Evolutionary conservation across 441 rosid species (phyloP).

Genomic region (Metrosideros polymorpha): DNA sequence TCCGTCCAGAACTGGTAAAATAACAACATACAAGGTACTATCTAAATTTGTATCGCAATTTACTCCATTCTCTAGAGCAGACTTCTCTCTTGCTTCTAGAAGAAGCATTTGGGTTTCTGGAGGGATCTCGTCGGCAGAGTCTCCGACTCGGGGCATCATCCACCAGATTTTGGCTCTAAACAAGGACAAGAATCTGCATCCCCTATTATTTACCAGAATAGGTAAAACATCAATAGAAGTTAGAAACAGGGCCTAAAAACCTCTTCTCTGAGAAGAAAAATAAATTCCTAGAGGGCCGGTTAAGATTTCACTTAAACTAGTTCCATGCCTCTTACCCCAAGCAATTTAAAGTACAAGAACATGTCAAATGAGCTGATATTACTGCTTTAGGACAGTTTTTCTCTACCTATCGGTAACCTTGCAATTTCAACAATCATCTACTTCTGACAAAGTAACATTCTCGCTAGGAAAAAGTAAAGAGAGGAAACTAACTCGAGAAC

Average conservation of each 20-base stretch:
- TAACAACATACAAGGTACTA: background rate
- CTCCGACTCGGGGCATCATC: background rate
- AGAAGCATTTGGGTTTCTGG: slow-evolving; percentile 10
- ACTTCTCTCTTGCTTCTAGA: background rate
- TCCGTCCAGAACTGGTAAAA: background rate
- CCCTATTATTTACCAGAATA: background rate
- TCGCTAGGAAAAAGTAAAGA: background rate
- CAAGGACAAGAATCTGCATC: background rate
- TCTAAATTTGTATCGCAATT: background rate
- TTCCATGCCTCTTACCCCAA: background rate
- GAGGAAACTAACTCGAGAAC: slow-evolving; percentile 23
- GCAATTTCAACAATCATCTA: background rate
- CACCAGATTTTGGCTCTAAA: slow-evolving; percentile 8
- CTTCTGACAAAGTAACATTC: too few species aligned
- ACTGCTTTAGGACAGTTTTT: background rate
- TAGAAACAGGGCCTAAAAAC: background rate
- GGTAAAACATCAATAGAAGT: background rate
- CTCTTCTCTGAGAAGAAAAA: background rate
- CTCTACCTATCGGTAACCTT: background rate
- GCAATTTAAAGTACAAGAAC: background rate
- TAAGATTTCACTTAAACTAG: background rate
- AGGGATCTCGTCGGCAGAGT: background rate
- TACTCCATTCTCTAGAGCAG: background rate
- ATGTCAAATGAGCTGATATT: background rate
- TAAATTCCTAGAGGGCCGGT: background rate